Evolutionary conservation across 2,329 filamentous ascomycete genomes (phyloP).

Genomic region (Xenoacremonium recifei): DNA sequence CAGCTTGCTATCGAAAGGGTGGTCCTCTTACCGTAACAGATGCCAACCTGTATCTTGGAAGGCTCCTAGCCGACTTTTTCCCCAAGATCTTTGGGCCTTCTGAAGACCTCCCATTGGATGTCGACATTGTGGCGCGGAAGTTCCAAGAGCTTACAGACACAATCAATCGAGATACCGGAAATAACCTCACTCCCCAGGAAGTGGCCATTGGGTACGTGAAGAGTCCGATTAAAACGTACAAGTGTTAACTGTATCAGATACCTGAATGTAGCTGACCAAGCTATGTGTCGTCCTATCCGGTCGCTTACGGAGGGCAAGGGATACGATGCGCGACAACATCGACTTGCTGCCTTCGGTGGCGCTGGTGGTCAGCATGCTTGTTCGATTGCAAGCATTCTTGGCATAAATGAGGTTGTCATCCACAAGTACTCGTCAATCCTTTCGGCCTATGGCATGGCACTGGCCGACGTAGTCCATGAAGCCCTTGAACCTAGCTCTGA

Average conservation of each 20-base stretch:
- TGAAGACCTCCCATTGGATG: constrained; percentile 34
- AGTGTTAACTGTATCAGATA: no score
- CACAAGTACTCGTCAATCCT: constrained; percentile 45
- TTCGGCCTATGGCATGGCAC: constrained; percentile 45
- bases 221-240: no score
- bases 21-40: constrained; percentile 72
- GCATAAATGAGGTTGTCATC: constrained; percentile 41
- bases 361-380: constrained; percentile 45
- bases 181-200: no score
- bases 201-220: constrained; percentile 65
- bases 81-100: constrained; percentile 36
- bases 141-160: constrained; percentile 38
- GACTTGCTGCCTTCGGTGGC: constrained; percentile 30
- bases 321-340: constrained; percentile 22
- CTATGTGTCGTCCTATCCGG: constrained; percentile 69
- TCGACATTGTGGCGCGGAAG: constrained; percentile 35
- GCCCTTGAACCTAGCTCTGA: constrained; percentile 35
- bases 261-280: constrained; percentile 70
- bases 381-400: constrained; percentile 40
- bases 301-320: constrained; percentile 28
- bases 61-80: constrained; percentile 60
- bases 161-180: no score
- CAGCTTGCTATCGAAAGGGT: constrained; percentile 69
- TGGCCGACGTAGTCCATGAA: constrained; percentile 45
- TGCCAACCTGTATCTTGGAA: constrained; percentile 66